A percentile compares a stretch with the other conserved stretches of the same genome.
Conservation (phyloP, 805 yeast species). For the Metschnikowia picachoensis region DNA sequence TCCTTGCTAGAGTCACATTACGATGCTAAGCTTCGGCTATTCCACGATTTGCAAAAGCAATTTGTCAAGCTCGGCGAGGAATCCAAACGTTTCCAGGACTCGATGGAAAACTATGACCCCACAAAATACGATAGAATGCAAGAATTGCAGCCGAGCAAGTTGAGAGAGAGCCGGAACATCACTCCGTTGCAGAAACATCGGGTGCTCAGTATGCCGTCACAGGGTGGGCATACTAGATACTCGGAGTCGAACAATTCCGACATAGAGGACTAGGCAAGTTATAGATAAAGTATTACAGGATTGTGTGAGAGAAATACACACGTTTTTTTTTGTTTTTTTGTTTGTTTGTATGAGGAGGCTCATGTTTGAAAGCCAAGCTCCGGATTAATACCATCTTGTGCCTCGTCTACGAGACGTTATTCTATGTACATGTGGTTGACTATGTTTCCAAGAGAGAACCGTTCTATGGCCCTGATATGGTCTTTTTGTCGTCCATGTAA, state of each 20-base stretch:
- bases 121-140: slow-evolving; percentile 17
- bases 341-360: too few species aligned
- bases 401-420: too few species aligned
- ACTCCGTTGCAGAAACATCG: slow-evolving; percentile 10
- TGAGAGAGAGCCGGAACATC: slow-evolving; percentile 9
- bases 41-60: slow-evolving; percentile 20
- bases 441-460: background rate
- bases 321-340: too few species aligned
- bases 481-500: slow-evolving; percentile 64
- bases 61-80: slow-evolving; percentile 20
- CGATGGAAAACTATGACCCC: slow-evolving; percentile 3
- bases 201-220: slow-evolving; percentile 13
- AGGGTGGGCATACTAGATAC: background rate
- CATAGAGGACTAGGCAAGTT: slow-evolving; percentile 6
- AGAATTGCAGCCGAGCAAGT: slow-evolving; percentile 22
- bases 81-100: slow-evolving; percentile 9
- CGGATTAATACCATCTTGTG: too few species aligned
- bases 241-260: slow-evolving; percentile 18
- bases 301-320: too few species aligned
- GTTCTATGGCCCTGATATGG: slow-evolving; percentile 4
- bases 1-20: slow-evolving; percentile 20
- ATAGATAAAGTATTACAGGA: too few species aligned
- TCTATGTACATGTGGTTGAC: too few species aligned
- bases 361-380: too few species aligned
- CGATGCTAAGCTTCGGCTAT: slow-evolving; percentile 23